A percentile compares a stretch with the other conserved stretches of the same genome.
These are phyloP conservation scores for Shiraia sp. DNA, from an alignment of 2,329 filamentous ascomycete genomes.

Conservation along the genomic window DNA sequence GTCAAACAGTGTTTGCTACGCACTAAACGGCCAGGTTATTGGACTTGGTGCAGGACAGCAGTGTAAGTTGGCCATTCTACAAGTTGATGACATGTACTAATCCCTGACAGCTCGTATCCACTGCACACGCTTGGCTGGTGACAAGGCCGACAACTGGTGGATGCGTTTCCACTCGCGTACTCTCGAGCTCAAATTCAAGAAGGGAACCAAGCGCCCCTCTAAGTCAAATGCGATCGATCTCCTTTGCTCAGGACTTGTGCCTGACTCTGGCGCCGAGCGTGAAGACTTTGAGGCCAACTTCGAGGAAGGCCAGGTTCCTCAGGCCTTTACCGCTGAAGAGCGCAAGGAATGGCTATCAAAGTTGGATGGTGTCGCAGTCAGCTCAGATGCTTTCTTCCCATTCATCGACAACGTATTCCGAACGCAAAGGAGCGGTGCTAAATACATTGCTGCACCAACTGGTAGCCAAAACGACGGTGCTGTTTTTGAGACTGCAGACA, in stretches of 20 bases:
- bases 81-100: neutral
- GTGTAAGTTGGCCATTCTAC: slow-evolving; percentile 48
- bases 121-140: slow-evolving; percentile 94
- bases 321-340: slow-evolving; percentile 81
- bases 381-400: slow-evolving; percentile 97
- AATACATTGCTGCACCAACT: slow-evolving; percentile 92
- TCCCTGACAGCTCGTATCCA: slow-evolving; percentile 72
- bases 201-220: slow-evolving; percentile 92
- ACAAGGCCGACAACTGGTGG: slow-evolving; percentile 99
- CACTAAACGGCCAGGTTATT: slow-evolving; percentile 88
- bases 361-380: slow-evolving; percentile 80
- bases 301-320: slow-evolving; percentile 73
- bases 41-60: slow-evolving; percentile 96
- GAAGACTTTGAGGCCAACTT: slow-evolving; percentile 88
- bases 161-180: slow-evolving; percentile 94
- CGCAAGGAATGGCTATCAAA: slow-evolving; percentile 83
- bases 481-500: slow-evolving; percentile 87
- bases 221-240: slow-evolving; percentile 99
- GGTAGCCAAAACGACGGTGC: slow-evolving; percentile 84
- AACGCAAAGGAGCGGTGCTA: slow-evolving; percentile 82
- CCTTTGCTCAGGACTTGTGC: slow-evolving; percentile 87
- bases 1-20: slow-evolving; percentile 98
- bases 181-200: slow-evolving; percentile 91
- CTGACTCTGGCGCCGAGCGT: slow-evolving; percentile 79
- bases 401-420: slow-evolving; percentile 98